Base-by-base conservation (phyloP, 2,329 filamentous ascomycete genomes). In the Aspergillus sp. region DNA sequence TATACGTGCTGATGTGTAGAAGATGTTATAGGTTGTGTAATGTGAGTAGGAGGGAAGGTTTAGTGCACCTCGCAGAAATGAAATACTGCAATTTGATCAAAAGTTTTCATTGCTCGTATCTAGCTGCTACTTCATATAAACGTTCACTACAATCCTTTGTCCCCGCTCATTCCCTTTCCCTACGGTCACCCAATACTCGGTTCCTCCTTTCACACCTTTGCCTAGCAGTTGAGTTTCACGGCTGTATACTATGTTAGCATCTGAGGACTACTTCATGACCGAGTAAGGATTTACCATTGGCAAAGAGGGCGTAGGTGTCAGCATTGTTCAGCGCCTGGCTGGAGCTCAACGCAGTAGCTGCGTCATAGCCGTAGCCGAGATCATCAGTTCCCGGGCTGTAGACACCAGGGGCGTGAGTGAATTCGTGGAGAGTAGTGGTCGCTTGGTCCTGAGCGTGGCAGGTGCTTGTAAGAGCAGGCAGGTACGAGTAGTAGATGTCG, bases 371-470 rank as follows among this genome's bases (percentile, higher is more conserved):
- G 58, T 82, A 83, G 22, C 74, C 79, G 48, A 79, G 72, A 62
- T 88, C 85, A 1, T 77, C 66, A 2, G 84, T 87, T 8, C 83
- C 82, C 51, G 81, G 82, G 55, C 58, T 66, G 54, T 72, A 78
- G 11, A 79, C 75, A 70, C 71, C 76, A 64, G 78, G 70, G n/a
- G 79, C 75, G 64, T 88, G 86, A 8, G 85, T 86, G 59, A 78
- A 75, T 75, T 89, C 86, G 62, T 89, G 86, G 13, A 89, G 67
- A 30, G 78, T 78, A 13, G 85, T 87, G 10, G 80, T 85, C 2
- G 81, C 82, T 71, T 85, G 82, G 63, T 87, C 85, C 70, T 88
- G 85, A 2, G 62, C 78, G 64, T 87, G 83, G 73, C 86, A 89
- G 1, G 65, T 69, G 8, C 59, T 60, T 8, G 78, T 71, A 26